These are phyloP conservation scores for Chlorella vulgaris DNA, from an alignment of 139 green algal species.

Conservation along the genomic window DNA sequence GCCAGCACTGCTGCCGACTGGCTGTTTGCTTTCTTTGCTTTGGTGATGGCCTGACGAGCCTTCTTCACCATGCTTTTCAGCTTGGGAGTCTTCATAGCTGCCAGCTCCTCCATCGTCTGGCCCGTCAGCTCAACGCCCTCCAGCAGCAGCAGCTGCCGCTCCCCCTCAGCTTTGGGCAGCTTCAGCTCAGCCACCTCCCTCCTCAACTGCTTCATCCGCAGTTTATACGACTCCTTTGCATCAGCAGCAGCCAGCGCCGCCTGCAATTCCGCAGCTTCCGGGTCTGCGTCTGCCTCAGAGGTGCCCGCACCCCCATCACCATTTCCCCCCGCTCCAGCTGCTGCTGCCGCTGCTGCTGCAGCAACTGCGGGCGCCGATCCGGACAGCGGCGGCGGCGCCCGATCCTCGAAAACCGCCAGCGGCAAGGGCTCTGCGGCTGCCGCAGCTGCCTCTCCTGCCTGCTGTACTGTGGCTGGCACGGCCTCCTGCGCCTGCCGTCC, in stretches of 20 bases:
- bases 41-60: background rate
- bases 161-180: background rate
- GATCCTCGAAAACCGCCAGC: background rate
- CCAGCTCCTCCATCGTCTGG: background rate
- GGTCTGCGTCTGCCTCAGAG: no score
- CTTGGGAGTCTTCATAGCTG: background rate
- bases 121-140: background rate
- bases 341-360: background rate
- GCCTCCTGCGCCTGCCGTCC: background rate
- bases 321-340: background rate
- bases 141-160: background rate
- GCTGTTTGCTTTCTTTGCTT: background rate
- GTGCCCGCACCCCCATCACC: background rate
- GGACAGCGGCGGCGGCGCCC: constrained; percentile 4
- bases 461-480: background rate
- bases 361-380: background rate
- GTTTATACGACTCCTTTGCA: background rate
- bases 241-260: no score
- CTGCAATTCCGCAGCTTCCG: no score
- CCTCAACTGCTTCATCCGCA: background rate
- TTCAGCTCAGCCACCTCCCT: background rate
- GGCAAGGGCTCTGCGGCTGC: background rate
- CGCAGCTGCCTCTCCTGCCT: background rate
- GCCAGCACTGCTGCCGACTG: background rate
- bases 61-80: background rate